These are phyloP conservation scores for Striga asiatica DNA, from an alignment of 257 asterid species.

Conservation along the genomic window DNA sequence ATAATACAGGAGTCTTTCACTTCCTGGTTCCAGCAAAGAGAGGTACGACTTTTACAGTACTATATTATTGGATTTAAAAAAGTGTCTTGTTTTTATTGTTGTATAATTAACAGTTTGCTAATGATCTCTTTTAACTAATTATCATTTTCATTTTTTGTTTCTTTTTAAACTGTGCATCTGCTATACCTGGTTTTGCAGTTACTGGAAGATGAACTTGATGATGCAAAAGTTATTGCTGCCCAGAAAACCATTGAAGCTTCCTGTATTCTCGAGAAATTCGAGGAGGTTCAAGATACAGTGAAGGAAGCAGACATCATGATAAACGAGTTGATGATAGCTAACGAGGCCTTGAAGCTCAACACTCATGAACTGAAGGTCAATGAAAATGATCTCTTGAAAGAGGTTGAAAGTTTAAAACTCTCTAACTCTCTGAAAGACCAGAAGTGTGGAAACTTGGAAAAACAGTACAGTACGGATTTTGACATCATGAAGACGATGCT, in stretches of 20 bases:
- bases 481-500: slow-evolving; percentile 33
- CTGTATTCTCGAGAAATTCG: slow-evolving; percentile 73
- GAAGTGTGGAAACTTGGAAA: slow-evolving; percentile 36
- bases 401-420: slow-evolving; percentile 49
- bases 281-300: slow-evolving; percentile 82
- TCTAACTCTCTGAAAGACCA: slow-evolving; percentile 41
- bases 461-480: slow-evolving; percentile 41
- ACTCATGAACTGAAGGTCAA: slow-evolving; percentile 40
- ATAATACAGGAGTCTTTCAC: slow-evolving; percentile 33
- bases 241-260: slow-evolving; percentile 87
- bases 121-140: too few relatives aligned
- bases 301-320: slow-evolving; percentile 85
- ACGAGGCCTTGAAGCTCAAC: slow-evolving; percentile 63
- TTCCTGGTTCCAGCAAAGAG: slow-evolving; percentile 53
- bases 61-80: too few relatives aligned
- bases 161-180: neutral
- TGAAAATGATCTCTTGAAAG: slow-evolving; percentile 36
- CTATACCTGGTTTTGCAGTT: slow-evolving; percentile 34
- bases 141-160: neutral
- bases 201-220: slow-evolving; percentile 66
- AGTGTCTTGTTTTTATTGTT: too few relatives aligned
- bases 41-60: slow-evolving; percentile 55
- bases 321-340: slow-evolving; percentile 83
- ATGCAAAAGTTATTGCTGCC: slow-evolving; percentile 59
- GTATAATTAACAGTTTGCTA: too few relatives aligned